Base-by-base conservation (phyloP, 257 asterid species). In the Mentha longifolia region DNA sequence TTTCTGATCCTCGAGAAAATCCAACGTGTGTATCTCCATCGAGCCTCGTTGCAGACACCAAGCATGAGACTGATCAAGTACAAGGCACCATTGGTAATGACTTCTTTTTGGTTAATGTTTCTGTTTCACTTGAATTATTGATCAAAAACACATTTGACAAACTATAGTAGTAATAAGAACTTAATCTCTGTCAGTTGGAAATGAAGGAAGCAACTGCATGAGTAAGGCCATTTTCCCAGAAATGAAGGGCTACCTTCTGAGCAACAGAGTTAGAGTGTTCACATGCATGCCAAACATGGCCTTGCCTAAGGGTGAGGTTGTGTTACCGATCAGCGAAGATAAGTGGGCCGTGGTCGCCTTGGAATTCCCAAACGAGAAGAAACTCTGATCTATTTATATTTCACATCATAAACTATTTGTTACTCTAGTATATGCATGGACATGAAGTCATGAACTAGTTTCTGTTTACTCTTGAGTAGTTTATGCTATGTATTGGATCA, bases 321-420 rank as follows among this genome's bases (percentile, higher is more conserved):
- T 80, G 58, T 84, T 81, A 19, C 91, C 91, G 9, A 68, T 86
- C 67, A 61, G 67, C 15, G 85, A 82, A 37, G 75, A 68, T 37
- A 76, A 67, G 78, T 86, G 87, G 89, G 80, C 68, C 6, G 42
- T 55, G 33, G 83, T 68, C 56, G 73, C 73, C 73, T 72, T 86
- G 76, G 84, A 82, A 47, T 86, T 84, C 65, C 82, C 79, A 7
- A 10, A 52, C 12, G 73, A 74, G 20, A 71, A 73, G 17, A 59
- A 17, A n/a, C 7, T 52, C 60, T 50, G 56, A 50, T 47, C 19
- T 47, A n/a, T n/a, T n/a, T n/a, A n/a, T n/a, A n/a, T n/a, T n/a
- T n/a, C n/a, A n/a, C n/a, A n/a, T n/a, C n/a, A n/a, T n/a, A 33
- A 33, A 33, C 37, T 3, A 33, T 5, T 33, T 33, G 37, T 33